A percentile compares a stretch with the other conserved stretches of the same genome.
phyloP scores from a whole-genome alignment of 345 rosid genomes.

The Noccaea caerulescens region DNA sequence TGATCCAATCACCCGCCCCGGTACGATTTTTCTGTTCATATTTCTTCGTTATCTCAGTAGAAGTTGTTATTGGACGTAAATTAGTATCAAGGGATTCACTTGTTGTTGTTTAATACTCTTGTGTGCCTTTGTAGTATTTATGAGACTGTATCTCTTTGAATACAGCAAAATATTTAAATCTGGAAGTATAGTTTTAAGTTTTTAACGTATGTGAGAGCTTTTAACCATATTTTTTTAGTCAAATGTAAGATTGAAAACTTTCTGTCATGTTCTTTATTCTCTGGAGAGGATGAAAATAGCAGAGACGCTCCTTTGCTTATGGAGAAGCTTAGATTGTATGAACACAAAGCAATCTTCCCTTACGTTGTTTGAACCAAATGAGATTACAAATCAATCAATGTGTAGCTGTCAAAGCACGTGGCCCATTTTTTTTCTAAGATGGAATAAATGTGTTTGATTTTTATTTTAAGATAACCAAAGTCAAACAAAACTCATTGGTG shows the following conservation, averaged over 20 bases:
- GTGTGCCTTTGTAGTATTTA: conserved; percentile 3
- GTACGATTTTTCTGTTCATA: conserved; percentile 37
- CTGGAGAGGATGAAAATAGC: neutral
- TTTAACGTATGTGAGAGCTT: neutral
- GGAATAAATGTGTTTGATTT: neutral
- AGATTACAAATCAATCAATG: neutral
- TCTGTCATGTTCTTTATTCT: neutral
- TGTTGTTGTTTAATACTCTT: conserved; percentile 8
- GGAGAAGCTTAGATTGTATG: no score
- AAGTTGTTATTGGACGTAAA: conserved; percentile 12
- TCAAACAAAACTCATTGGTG: conserved; percentile 17
- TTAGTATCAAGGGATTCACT: neutral
- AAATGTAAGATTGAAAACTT: neutral
- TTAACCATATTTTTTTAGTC: neutral
- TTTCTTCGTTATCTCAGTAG: conserved; percentile 4
- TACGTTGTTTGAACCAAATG: neutral
- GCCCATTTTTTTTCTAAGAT: neutral
- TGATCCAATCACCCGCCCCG: neutral
- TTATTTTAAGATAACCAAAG: neutral
- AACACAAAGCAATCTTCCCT: neutral
- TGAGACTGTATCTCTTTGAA: conserved; percentile 2
- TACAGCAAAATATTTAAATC: neutral
- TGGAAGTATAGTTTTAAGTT: neutral
- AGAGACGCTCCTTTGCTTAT: neutral
- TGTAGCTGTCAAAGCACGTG: conserved; percentile 2